A percentile compares a stretch with the other conserved stretches of the same genome.
Evolutionary conservation across 495 filamentous ascomycete genomes (phyloP).

Genomic region (Aspergillus avenaceus): DNA sequence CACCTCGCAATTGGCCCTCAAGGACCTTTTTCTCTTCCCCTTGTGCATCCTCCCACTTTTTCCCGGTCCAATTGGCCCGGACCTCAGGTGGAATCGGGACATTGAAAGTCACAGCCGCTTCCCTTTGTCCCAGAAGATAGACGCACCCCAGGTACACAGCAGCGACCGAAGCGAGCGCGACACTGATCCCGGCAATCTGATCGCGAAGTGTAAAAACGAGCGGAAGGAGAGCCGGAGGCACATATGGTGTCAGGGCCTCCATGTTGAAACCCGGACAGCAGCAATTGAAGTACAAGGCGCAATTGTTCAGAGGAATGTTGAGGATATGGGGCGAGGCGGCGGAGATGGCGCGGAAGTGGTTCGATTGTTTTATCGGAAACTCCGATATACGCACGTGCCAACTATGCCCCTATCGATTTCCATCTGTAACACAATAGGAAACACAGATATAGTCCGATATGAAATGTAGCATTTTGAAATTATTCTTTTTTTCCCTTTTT

Average conservation of each 20-base stretch:
- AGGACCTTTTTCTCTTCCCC: constrained; percentile 42
- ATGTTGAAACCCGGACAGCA: constrained; percentile 17
- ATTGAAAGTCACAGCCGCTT: constrained; percentile 53
- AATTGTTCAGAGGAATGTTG: constrained; percentile 5
- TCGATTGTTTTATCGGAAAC: constrained; percentile 16
- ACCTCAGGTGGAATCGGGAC: constrained; percentile 58
- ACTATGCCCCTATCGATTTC: background rate
- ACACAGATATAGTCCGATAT: too few species aligned
- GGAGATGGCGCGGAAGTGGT: constrained; percentile 13
- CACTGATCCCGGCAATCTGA: constrained; percentile 19
- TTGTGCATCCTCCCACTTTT: constrained; percentile 54
- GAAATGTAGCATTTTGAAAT: too few species aligned
- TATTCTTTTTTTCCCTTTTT: background rate
- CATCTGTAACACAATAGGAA: background rate
- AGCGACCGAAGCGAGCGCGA: constrained; percentile 31
- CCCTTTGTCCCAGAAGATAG: constrained; percentile 30
- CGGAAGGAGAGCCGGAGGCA: constrained; percentile 23
- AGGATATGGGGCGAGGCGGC: background rate
- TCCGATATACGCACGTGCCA: constrained; percentile 19
- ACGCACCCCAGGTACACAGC: constrained; percentile 35
- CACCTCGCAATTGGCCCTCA: constrained; percentile 38
- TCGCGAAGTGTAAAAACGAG: constrained; percentile 17
- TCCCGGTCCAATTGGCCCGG: constrained; percentile 47
- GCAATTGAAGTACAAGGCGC: constrained; percentile 14
- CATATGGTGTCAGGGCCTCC: constrained; percentile 22